phyloP scores from a whole-genome alignment of 1,139 yeast species.

The Lipomyces yarrowii region DNA sequence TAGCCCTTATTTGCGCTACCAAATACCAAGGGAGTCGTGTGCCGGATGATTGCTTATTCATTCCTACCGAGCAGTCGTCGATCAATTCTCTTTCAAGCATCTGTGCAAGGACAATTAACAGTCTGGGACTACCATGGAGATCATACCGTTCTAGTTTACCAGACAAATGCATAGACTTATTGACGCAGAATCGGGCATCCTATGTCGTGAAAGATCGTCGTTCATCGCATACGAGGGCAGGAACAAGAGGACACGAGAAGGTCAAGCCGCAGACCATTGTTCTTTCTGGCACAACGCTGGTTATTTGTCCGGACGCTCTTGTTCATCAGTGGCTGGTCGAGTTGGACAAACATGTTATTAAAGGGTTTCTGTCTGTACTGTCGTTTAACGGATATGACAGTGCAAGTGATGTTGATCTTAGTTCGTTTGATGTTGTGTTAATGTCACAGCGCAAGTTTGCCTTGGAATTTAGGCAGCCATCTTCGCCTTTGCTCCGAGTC shows the following conservation, averaged over 20 bases:
- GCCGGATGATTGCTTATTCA: conserved; percentile 42
- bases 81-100: conserved; percentile 45
- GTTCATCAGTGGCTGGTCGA: conserved; percentile 68
- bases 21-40: conserved; percentile 54
- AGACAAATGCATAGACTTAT: conserved; percentile 44
- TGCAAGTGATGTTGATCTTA: conserved; percentile 43
- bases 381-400: conserved; percentile 34
- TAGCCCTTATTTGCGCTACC: conserved; percentile 61
- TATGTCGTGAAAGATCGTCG: conserved; percentile 11
- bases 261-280: conserved; percentile 40
- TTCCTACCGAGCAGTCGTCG: conserved; percentile 25
- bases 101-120: conserved; percentile 50
- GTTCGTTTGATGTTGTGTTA: conserved; percentile 56
- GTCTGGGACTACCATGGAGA: conserved; percentile 62
- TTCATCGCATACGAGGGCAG: conserved; percentile 30
- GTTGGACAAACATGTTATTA: conserved; percentile 55
- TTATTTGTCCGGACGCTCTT: conserved; percentile 67
- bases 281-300: conserved; percentile 57
- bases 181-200: conserved; percentile 37
- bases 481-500: conserved; percentile 47
- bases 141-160: conserved; percentile 52
- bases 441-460: conserved; percentile 54
- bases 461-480: conserved; percentile 37
- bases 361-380: conserved; percentile 45
- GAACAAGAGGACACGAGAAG: conserved; percentile 34